A percentile compares a stretch with the other conserved stretches of the same genome.
phyloP scores from a whole-genome alignment of 2,329 filamentous ascomycete genomes.

The Sclerotiophoma versabilis region DNA sequence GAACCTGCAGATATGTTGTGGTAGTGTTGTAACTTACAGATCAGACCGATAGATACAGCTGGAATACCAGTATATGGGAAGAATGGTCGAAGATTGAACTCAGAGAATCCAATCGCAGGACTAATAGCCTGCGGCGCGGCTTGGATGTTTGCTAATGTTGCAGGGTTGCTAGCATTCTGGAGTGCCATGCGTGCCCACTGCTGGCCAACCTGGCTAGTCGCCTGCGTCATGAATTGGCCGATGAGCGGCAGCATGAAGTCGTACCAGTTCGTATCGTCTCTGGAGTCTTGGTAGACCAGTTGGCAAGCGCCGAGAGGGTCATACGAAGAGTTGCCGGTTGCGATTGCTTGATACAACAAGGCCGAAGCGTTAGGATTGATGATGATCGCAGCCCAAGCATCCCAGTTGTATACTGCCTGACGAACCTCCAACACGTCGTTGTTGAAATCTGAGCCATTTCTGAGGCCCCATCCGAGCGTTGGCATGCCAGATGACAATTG shows the following conservation, averaged over 20 bases:
- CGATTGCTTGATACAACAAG: conserved; percentile 63
- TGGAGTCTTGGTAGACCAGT: conserved; percentile 61
- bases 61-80: conserved; percentile 62
- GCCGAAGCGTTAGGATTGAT: conserved; percentile 68
- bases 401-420: conserved; percentile 65
- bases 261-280: conserved; percentile 63
- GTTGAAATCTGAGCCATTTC: conserved; percentile 60
- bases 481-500: conserved; percentile 50
- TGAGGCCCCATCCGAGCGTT: conserved; percentile 59
- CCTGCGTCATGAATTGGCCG: conserved; percentile 55
- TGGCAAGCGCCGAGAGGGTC: conserved; percentile 67
- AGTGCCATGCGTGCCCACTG: conserved; percentile 54
- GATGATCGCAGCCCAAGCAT: conserved; percentile 68
- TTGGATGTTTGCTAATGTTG: conserved; percentile 54
- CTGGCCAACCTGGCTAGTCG: conserved; percentile 58
- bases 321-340: conserved; percentile 64
- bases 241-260: conserved; percentile 63
- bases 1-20: not conserved
- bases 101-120: conserved; percentile 63
- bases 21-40: conserved; percentile 49
- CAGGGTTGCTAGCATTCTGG: conserved; percentile 51
- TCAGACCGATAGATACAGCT: conserved; percentile 67
- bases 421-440: conserved; percentile 65
- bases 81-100: conserved; percentile 67
- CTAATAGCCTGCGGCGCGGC: conserved; percentile 61